phyloP scores from a whole-genome alignment of 306 rosid genomes.

The Cucumis hystrix region DNA sequence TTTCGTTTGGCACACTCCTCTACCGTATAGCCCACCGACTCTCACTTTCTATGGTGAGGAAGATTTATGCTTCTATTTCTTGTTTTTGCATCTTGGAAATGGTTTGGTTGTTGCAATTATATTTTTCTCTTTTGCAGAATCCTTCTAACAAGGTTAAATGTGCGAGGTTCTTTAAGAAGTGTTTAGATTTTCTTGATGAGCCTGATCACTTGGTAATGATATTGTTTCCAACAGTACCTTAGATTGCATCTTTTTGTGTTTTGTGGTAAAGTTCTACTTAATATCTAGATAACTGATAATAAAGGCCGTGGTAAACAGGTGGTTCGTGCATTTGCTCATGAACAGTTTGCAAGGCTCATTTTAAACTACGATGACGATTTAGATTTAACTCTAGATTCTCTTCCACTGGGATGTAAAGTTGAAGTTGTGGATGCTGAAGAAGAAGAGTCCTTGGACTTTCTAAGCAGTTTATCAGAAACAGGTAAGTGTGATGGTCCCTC shows the following conservation, averaged over 20 bases:
- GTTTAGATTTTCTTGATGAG: conserved; percentile 84
- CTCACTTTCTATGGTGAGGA: conserved; percentile 81
- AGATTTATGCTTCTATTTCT: conserved; percentile 7
- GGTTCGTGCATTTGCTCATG: conserved; percentile 90
- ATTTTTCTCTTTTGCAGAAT: conserved; percentile 41
- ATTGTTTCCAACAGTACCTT: not conserved
- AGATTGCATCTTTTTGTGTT: conserved; percentile 2
- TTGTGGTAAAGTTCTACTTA: not conserved
- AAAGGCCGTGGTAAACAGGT: conserved; percentile 42
- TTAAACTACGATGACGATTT: conserved; percentile 62
- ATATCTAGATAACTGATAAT: conserved; percentile 12
- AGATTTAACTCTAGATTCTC: conserved; percentile 54
- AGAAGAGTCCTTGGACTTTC: conserved; percentile 46
- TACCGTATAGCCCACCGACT: conserved; percentile 91
- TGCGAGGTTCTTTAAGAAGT: conserved; percentile 68
- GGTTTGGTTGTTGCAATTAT: conserved; percentile 13
- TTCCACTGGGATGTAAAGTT: conserved; percentile 44
- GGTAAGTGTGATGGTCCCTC: conserved; percentile 23
- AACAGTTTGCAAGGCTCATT: conserved; percentile 93
- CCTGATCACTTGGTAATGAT: conserved; percentile 77
- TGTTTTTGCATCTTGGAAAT: conserved; percentile 7
- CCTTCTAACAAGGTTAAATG: conserved; percentile 72
- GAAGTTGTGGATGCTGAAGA: conserved; percentile 58
- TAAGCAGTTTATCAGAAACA: conserved; percentile 36
- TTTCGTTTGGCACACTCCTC: conserved; percentile 78